A percentile compares a stretch with the other conserved stretches of the same genome.
Conservation (phyloP, 345 rosid species). For the Boechera divaricarpa region DNA sequence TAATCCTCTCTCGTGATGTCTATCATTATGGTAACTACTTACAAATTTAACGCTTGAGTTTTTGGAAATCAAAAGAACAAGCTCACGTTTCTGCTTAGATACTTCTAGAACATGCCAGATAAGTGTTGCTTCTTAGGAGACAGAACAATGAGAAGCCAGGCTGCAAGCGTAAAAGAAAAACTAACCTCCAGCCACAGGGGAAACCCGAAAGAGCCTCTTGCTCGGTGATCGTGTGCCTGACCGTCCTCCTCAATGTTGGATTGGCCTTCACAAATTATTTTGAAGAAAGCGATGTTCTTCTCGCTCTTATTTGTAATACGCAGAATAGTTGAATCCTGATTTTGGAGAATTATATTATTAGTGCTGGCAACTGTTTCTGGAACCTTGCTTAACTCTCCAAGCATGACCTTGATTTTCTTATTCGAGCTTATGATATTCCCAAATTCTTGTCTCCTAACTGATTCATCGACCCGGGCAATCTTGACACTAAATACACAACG, state of each 20-base stretch:
- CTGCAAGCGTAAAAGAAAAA: slow-evolving; percentile 30
- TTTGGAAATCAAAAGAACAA: background rate
- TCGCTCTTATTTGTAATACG: slow-evolving; percentile 68
- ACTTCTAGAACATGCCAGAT: background rate
- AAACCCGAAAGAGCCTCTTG: slow-evolving; percentile 70
- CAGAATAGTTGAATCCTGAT: slow-evolving; percentile 60
- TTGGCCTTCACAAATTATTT: slow-evolving; percentile 69
- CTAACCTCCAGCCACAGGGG: slow-evolving; percentile 87
- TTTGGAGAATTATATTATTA: slow-evolving; percentile 67
- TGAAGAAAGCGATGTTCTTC: slow-evolving; percentile 57
- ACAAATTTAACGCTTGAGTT: background rate
- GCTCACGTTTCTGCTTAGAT: background rate
- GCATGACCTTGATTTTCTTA: slow-evolving; percentile 57
- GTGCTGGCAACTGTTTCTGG: slow-evolving; percentile 80
- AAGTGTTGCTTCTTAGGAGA: background rate
- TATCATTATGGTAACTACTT: background rate
- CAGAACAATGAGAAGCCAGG: background rate
- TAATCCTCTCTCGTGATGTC: background rate
- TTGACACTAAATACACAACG: slow-evolving; percentile 67
- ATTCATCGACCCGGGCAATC: slow-evolving; percentile 73
- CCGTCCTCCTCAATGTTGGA: slow-evolving; percentile 62
- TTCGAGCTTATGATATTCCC: slow-evolving; percentile 61
- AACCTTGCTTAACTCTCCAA: slow-evolving; percentile 59
- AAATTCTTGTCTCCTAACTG: slow-evolving; percentile 73
- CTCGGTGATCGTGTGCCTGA: slow-evolving; percentile 53